These are phyloP conservation scores for Pythium sp. DNA, from an alignment of 352 stramenopile species.

Conservation along the genomic window DNA sequence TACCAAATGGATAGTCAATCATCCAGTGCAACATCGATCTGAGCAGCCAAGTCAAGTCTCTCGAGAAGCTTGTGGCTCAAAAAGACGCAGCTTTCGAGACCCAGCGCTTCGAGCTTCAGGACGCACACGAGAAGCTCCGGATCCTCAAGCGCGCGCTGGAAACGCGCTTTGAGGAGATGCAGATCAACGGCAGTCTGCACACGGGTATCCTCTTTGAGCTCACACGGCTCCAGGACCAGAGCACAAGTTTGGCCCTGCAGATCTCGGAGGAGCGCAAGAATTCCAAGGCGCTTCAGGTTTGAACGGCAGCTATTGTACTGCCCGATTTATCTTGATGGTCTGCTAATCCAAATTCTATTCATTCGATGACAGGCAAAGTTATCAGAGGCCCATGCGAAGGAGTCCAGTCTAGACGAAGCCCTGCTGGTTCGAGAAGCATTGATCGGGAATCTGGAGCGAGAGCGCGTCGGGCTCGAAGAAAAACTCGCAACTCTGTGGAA, in stretches of 20 bases:
- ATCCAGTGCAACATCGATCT: conserved; percentile 69
- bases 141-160: conserved; percentile 75
- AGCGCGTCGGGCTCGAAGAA: conserved; percentile 41
- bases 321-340: neutral
- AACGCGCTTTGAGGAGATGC: conserved; percentile 57
- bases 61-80: conserved; percentile 34
- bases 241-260: conserved; percentile 56
- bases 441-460: conserved; percentile 55
- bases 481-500: conserved; percentile 36
- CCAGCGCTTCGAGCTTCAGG: conserved; percentile 32
- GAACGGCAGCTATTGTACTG: neutral
- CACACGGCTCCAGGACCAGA: conserved; percentile 66
- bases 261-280: conserved; percentile 51
- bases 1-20: conserved; percentile 25
- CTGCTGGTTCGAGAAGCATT: conserved; percentile 48
- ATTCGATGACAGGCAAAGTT: conserved; percentile 21
- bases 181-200: conserved; percentile 69
- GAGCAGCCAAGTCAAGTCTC: conserved; percentile 30
- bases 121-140: conserved; percentile 48
- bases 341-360: neutral
- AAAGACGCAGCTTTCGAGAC: conserved; percentile 24
- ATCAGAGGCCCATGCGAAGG: conserved; percentile 25
- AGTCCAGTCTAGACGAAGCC: conserved; percentile 48
- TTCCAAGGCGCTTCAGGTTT: conserved; percentile 27
- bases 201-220: conserved; percentile 78